phyloP scores from a whole-genome alignment of 2,329 filamentous ascomycete genomes.

The Zasmidium angulare region DNA sequence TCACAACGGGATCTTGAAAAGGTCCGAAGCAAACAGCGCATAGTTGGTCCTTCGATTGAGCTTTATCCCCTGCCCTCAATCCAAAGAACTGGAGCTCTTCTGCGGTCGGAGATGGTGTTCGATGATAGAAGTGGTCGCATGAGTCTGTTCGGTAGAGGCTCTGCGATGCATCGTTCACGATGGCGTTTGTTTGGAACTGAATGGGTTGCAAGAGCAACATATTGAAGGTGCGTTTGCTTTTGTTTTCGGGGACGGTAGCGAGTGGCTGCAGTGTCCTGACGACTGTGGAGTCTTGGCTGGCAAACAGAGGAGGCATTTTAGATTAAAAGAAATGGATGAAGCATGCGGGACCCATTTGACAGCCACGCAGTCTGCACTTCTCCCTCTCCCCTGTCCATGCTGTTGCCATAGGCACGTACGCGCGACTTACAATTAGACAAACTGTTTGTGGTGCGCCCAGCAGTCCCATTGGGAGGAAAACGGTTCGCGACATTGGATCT shows the following conservation, averaged over 20 bases:
- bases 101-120: conserved; percentile 5
- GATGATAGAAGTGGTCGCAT: neutral
- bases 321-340: neutral
- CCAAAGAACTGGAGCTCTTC: conserved; percentile 14
- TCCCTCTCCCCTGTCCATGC: neutral
- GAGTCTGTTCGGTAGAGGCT: neutral
- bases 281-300: too few species aligned
- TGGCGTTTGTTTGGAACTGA: neutral
- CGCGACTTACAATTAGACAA: neutral
- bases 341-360: neutral
- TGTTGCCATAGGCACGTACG: neutral
- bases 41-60: conserved; percentile 7
- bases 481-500: neutral
- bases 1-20: conserved; percentile 12
- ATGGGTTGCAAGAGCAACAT: neutral
- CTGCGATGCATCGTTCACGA: neutral
- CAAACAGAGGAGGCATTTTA: neutral
- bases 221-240: neutral
- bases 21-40: conserved; percentile 18
- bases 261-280: too few species aligned
- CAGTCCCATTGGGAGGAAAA: neutral
- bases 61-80: conserved; percentile 6
- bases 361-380: neutral
- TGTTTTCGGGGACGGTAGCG: too few species aligned
- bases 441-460: neutral